These are phyloP conservation scores for Hemileccinum rubropunctum DNA, from an alignment of 768 basidiomycete genomes.

Conservation along the genomic window DNA sequence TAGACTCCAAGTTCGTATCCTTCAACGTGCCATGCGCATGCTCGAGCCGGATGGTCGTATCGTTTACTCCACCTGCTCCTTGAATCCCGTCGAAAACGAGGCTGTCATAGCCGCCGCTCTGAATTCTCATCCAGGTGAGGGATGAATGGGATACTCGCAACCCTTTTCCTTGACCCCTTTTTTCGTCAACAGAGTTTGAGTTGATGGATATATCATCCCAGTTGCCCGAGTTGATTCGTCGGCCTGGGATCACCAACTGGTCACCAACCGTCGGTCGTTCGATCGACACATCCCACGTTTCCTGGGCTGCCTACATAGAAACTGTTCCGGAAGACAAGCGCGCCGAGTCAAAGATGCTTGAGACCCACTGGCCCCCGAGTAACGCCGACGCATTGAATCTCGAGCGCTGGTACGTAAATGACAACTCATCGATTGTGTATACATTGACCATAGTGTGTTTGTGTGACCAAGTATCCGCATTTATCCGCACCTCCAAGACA, in stretches of 20 bases:
- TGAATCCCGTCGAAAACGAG: conserved; percentile 97
- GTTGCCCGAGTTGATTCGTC: conserved; percentile 68
- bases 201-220: conserved; percentile 75
- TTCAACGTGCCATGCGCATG: conserved; percentile 90
- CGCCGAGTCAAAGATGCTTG: conserved; percentile 57
- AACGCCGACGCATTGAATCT: conserved; percentile 61
- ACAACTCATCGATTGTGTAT: background rate
- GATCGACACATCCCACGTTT: conserved; percentile 48
- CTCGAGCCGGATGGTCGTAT: conserved; percentile 79
- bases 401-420: conserved; percentile 61
- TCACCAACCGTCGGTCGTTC: conserved; percentile 62
- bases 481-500: conserved; percentile 94
- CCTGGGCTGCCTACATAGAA: conserved; percentile 58
- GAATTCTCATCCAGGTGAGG: conserved; percentile 59
- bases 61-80: conserved; percentile 96
- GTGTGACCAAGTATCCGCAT: conserved; percentile 65
- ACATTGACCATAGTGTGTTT: background rate
- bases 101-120: conserved; percentile 89
- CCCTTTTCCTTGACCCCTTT: background rate
- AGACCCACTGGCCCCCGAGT: conserved; percentile 78
- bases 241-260: conserved; percentile 80
- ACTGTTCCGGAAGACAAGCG: conserved; percentile 48
- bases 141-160: background rate
- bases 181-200: conserved; percentile 53
- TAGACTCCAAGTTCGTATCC: conserved; percentile 90